phyloP scores from a whole-genome alignment of 805 yeast genomes.

The Candida wancherniae region DNA sequence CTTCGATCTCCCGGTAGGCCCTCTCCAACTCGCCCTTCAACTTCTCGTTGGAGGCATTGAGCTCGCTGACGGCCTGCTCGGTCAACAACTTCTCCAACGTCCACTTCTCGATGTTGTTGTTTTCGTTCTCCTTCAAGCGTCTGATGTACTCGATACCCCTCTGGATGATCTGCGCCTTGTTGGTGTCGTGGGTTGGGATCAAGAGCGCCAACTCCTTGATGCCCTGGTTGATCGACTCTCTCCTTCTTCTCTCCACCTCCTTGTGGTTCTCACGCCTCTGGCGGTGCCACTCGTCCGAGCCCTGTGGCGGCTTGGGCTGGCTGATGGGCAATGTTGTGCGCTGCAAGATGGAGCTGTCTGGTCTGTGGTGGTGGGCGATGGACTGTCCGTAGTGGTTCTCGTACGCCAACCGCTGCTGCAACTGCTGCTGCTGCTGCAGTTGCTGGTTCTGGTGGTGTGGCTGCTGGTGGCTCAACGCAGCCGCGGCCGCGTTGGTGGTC shows the following conservation, averaged over 20 bases:
- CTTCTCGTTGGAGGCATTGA: slow-evolving; percentile 80
- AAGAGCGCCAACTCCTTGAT: slow-evolving; percentile 72
- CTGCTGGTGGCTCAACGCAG: slow-evolving; percentile 21
- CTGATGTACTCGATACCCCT: slow-evolving; percentile 89
- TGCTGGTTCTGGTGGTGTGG: slow-evolving; percentile 19
- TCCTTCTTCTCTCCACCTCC: slow-evolving; percentile 89
- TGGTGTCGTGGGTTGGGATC: slow-evolving; percentile 78
- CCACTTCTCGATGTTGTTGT: slow-evolving; percentile 88
- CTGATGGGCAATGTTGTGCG: slow-evolving; percentile 31
- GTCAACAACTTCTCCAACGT: slow-evolving; percentile 87
- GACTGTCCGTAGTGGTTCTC: slow-evolving; percentile 17
- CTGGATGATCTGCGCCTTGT: slow-evolving; percentile 84
- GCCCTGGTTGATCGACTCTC: slow-evolving; percentile 86
- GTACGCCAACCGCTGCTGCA: slow-evolving; percentile 19
- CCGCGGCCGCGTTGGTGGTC: slow-evolving; percentile 20
- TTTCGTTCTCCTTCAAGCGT: slow-evolving; percentile 85
- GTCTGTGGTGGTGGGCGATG: slow-evolving; percentile 17
- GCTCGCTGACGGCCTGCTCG: slow-evolving; percentile 86
- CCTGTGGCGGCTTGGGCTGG: slow-evolving; percentile 53
- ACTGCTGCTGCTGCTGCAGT: slow-evolving; percentile 17
- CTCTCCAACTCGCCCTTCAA: slow-evolving; percentile 83
- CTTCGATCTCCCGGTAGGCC: slow-evolving; percentile 89
- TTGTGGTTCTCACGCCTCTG: slow-evolving; percentile 87
- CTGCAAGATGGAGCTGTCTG: slow-evolving; percentile 22
- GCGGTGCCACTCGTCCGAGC: slow-evolving; percentile 80